A percentile compares a stretch with the other conserved stretches of the same genome.
These are phyloP conservation scores for Sicyos baderoa DNA, from an alignment of 306 rosid species.

Conservation along the genomic window DNA sequence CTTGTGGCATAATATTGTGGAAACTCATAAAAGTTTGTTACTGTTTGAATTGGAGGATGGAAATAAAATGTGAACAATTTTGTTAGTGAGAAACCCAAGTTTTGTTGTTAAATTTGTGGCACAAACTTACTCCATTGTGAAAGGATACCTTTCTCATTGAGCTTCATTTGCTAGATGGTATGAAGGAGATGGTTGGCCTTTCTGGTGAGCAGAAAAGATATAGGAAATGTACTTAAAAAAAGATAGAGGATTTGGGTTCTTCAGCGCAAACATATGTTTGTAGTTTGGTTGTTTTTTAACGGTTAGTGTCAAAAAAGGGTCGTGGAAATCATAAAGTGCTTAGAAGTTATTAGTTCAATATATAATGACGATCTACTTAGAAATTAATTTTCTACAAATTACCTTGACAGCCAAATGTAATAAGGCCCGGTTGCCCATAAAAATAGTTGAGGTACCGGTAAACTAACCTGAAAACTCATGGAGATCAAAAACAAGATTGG, in stretches of 20 bases:
- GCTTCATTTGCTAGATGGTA: conserved; percentile 3
- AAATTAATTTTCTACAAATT: too few relatives aligned
- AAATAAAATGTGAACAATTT: not conserved
- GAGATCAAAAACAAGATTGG: too few relatives aligned
- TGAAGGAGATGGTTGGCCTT: not conserved
- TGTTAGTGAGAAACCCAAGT: not conserved
- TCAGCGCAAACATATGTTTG: not conserved
- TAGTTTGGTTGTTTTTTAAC: not conserved
- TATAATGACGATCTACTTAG: too few relatives aligned
- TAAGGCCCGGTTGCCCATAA: too few relatives aligned
- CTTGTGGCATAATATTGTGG: not conserved
- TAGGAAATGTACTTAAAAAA: not conserved
- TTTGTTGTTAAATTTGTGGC: not conserved
- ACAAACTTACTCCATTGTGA: not conserved
- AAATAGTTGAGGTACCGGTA: too few relatives aligned
- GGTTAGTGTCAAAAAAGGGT: not conserved
- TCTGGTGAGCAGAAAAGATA: not conserved
- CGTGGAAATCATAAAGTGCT: too few relatives aligned
- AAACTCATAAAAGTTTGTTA: not conserved
- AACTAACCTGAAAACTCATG: too few relatives aligned
- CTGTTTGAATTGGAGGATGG: not conserved
- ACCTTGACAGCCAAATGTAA: too few relatives aligned
- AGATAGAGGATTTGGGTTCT: too few relatives aligned
- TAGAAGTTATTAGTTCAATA: too few relatives aligned
- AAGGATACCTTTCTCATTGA: not conserved